These are phyloP conservation scores for Phialophora tarda DNA, from an alignment of 2,329 filamentous ascomycete species.

Conservation along the genomic window DNA sequence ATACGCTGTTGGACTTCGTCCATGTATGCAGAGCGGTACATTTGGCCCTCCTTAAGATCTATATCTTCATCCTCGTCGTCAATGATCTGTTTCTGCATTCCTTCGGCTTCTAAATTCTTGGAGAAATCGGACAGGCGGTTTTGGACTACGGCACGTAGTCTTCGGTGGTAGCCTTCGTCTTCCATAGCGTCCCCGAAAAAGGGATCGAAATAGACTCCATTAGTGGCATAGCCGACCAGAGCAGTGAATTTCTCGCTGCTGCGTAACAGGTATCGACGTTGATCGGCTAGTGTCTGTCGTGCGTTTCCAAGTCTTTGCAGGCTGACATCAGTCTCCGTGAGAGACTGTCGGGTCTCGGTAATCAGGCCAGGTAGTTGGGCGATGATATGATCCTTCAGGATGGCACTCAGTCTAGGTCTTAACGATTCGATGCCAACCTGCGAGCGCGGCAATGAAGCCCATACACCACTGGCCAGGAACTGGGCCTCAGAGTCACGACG, in stretches of 20 bases:
- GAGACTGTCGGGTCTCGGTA: constrained; percentile 40
- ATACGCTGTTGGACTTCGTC: constrained; percentile 50
- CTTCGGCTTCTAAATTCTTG: constrained; percentile 27
- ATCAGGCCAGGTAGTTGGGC: constrained; percentile 38
- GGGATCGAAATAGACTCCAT: constrained; percentile 44
- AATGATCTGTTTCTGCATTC: constrained; percentile 30
- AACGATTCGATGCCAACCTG: constrained; percentile 36
- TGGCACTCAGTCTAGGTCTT: constrained; percentile 35
- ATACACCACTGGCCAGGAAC: constrained; percentile 38
- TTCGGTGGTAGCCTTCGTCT: constrained; percentile 40
- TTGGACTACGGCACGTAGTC: constrained; percentile 45
- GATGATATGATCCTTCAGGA: constrained; percentile 39
- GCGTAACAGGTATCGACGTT: constrained; percentile 35
- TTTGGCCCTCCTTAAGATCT: constrained; percentile 28
- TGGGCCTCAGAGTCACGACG: constrained; percentile 33
- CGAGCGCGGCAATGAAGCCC: constrained; percentile 30
- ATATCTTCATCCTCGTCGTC: constrained; percentile 26
- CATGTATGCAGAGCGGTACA: constrained; percentile 48
- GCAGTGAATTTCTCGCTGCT: constrained; percentile 36
- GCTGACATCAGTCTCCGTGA: constrained; percentile 32
- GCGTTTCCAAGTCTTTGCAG: constrained; percentile 26
- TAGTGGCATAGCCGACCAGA: constrained; percentile 40
- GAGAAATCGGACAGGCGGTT: constrained; percentile 37
- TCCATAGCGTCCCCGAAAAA: constrained; percentile 44
- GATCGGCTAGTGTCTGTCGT: constrained; percentile 28